Percentiles rank a stretch among this genome's conserved stretches.
Conservation (phyloP, 2,329 filamentous ascomycete species). For the Plectosphaerella sp. region DNA sequence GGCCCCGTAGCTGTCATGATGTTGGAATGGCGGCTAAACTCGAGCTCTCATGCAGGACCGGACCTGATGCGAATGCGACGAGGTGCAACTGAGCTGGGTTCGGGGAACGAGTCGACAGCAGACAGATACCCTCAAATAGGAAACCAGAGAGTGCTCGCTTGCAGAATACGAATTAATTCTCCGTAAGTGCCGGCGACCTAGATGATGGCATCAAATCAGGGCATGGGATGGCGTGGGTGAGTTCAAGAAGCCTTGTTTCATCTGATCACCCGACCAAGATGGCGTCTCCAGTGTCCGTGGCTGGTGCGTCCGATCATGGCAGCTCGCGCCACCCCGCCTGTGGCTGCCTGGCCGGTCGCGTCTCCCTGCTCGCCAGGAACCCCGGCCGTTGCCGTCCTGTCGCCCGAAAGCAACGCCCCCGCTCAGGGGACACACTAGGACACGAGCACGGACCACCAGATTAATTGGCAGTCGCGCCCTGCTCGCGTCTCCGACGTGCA, state of each 20-base stretch:
- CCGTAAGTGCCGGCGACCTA: background rate
- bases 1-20: background rate
- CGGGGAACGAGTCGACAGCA: too few species aligned
- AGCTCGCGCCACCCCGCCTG: background rate
- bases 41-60: background rate
- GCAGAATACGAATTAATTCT: too few species aligned
- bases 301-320: too few species aligned
- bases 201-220: background rate
- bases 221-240: background rate
- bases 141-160: too few species aligned
- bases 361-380: background rate
- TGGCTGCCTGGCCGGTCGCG: background rate
- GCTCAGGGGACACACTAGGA: constrained; percentile 4
- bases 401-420: background rate
- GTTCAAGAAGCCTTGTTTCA: background rate
- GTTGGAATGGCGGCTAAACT: background rate
- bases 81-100: too few species aligned
- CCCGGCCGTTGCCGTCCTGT: background rate
- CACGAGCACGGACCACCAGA: constrained; percentile 14
- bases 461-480: constrained; percentile 12
- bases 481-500: constrained; percentile 16
- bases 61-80: too few species aligned
- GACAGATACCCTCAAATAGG: too few species aligned
- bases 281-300: too few species aligned
- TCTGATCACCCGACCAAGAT: too few species aligned